Base-by-base conservation (phyloP, 345 rosid genomes). In the Pseudoturritis turrita region DNA sequence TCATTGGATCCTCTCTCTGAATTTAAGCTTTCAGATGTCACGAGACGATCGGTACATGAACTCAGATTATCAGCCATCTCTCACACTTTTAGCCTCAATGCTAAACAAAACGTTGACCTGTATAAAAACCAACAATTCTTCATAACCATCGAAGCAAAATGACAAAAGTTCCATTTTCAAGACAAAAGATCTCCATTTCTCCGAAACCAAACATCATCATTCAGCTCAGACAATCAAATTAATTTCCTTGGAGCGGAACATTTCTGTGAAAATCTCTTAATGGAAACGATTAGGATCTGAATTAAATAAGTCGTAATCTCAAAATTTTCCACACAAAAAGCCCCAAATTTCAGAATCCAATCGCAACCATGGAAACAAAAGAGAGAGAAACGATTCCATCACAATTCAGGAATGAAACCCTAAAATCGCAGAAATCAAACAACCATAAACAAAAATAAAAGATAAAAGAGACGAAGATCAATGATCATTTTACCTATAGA, bases 11-110 rank as follows among this genome's bases (percentile, higher is more conserved):
- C 65, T 62, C 59, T 56, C 65, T 73, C 26, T 70, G 77, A 17
- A 78, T 61, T 58, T 70, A 79, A 57, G 63, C 55, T 74, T 57
- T 78, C 86, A 17, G 91, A 62, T 51, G 80, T 65, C 45, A 67
- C 62, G 64, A 87, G 77, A 68, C 81, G 88, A 74, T 91, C 97
- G 8, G 83, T 91, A 40, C 77, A 77, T 73, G 85, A 72, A 70
- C 82, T 87, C 73, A 85, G 75, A 79, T 87, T 90, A 84, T 88
- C 97, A 53, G 87, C 81, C 98, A 91, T 91, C 69, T 58, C 54
- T 55, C 17, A 21, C 41, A 40, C 36, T 40, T 31, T 37, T 18
- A 52, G 11, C 46, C 21, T 58, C 66, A 17, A 69, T 39, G 15
- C 47, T 2, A 17, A 71, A 63, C 21, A 19, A 33, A 12, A 70